Conservation (phyloP, 352 stramenopile genomes). For the Phytopythium montanum region DNA sequence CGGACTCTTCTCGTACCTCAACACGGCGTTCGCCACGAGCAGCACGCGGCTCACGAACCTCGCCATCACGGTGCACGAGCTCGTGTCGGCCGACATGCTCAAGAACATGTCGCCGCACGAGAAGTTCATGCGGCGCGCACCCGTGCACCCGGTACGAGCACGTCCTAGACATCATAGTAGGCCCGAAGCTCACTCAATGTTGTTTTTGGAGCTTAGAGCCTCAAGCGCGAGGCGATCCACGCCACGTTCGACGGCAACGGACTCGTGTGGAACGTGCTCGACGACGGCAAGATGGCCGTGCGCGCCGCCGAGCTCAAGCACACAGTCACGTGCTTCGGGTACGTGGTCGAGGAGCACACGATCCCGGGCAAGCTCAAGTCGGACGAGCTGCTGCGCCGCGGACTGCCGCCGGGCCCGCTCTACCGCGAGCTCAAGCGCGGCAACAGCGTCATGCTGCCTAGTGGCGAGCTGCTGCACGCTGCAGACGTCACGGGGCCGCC, state of each 20-base stretch:
- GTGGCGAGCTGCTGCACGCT: constrained; percentile 69
- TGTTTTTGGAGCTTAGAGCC: constrained; percentile 20
- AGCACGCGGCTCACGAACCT: constrained; percentile 70
- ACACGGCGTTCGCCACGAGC: constrained; percentile 61
- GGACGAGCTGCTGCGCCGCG: constrained; percentile 70
- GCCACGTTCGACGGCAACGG: constrained; percentile 52
- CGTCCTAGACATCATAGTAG: constrained; percentile 4
- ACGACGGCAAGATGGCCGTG: constrained; percentile 64
- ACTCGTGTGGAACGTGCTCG: constrained; percentile 65
- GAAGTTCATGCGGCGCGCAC: constrained; percentile 56
- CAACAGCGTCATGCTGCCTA: constrained; percentile 74
- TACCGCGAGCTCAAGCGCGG: constrained; percentile 91
- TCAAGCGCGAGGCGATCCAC: constrained; percentile 53
- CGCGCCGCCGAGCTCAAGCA: constrained; percentile 67
- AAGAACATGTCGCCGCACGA: constrained; percentile 43
- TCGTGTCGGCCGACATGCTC: constrained; percentile 54
- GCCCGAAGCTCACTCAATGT: not conserved
- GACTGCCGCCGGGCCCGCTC: constrained; percentile 84
- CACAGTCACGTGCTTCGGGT: constrained; percentile 80
- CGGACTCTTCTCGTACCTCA: constrained; percentile 76
- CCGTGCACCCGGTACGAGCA: constrained; percentile 46
- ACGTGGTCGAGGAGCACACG: constrained; percentile 74
- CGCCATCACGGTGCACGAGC: constrained; percentile 67
- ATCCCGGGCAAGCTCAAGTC: constrained; percentile 84
- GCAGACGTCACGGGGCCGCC: constrained; percentile 68